These are phyloP conservation scores for Fistulinella prunicolor DNA, from an alignment of 768 basidiomycete genomes.

Conservation along the genomic window DNA sequence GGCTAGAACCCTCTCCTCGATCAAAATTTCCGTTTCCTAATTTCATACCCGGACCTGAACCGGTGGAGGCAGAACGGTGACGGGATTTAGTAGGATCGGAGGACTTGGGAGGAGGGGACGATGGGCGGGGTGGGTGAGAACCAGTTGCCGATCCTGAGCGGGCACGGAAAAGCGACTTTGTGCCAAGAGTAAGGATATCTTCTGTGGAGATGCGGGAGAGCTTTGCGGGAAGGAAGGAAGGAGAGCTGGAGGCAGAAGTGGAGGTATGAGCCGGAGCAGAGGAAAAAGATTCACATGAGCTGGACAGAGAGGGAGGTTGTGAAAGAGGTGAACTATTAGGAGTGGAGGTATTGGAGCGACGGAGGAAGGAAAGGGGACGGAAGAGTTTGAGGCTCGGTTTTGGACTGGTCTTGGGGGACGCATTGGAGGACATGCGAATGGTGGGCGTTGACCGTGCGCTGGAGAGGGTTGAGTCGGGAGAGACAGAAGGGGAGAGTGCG, in stretches of 20 bases:
- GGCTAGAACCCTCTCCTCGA: constrained; percentile 2
- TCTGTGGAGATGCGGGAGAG: constrained; percentile 26
- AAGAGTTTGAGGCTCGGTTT: not conserved
- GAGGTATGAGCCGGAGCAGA: constrained; percentile 14
- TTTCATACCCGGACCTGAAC: constrained; percentile 9
- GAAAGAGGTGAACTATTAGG: constrained; percentile 7
- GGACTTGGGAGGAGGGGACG: constrained; percentile 17
- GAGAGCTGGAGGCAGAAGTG: constrained; percentile 15
- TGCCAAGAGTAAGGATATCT: constrained; percentile 29
- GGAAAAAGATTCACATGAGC: constrained; percentile 10
- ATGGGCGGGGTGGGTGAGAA: constrained; percentile 1
- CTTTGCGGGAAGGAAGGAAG: constrained; percentile 6
- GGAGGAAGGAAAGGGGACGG: constrained; percentile 21
- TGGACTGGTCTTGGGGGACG: not conserved
- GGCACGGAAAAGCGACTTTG: constrained; percentile 30
- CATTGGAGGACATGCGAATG: constrained; percentile 11
- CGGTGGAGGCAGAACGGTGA: constrained; percentile 21
- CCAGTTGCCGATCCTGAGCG: constrained; percentile 17
- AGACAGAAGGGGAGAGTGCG: constrained; percentile 17
- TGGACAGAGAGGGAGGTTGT: constrained; percentile 12
- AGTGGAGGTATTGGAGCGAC: constrained; percentile 10
- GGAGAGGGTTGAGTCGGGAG: constrained; percentile 20
- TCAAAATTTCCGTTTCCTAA: not conserved
- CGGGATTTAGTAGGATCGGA: constrained; percentile 5
- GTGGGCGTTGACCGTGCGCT: constrained; percentile 21